Evolutionary conservation across 2,329 filamentous ascomycete genomes (phyloP).

Genomic region (Curvularia sp.): DNA sequence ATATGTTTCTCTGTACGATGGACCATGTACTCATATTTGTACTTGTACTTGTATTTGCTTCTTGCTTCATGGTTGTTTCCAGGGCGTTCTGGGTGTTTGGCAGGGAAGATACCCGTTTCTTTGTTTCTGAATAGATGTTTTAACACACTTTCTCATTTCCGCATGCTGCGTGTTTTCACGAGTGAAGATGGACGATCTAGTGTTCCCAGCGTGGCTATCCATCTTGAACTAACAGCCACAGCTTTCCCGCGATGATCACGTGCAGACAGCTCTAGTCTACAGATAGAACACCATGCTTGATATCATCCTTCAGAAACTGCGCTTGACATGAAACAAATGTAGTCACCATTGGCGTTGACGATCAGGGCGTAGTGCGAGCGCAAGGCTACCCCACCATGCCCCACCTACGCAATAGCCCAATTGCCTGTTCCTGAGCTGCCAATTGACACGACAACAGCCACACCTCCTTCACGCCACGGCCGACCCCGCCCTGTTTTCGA

Average conservation of each 20-base stretch:
- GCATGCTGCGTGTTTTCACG: neutral
- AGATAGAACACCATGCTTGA: neutral
- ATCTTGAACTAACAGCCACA: neutral
- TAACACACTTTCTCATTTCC: neutral
- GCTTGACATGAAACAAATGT: neutral
- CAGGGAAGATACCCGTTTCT: neutral
- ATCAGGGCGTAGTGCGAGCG: constrained; percentile 1
- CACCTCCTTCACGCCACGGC: constrained; percentile 29
- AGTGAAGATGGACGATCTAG: neutral
- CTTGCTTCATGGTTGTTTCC: neutral
- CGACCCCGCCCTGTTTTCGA: constrained; percentile 22
- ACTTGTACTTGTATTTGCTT: neutral
- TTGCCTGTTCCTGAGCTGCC: constrained; percentile 20
- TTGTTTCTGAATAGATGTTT: neutral
- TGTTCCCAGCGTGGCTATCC: too few relatives aligned
- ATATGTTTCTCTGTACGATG: too few relatives aligned
- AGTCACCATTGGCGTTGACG: constrained; percentile 1
- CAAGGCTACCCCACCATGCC: constrained; percentile 16
- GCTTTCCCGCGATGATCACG: neutral
- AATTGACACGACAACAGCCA: constrained; percentile 13
- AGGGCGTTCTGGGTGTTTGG: neutral
- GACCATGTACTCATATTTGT: too few relatives aligned
- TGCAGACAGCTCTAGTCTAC: neutral
- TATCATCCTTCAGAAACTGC: neutral
- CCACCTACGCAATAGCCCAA: constrained; percentile 18